Base-by-base conservation (phyloP, 2,329 filamentous ascomycete genomes). In the Clonostachys solani region DNA sequence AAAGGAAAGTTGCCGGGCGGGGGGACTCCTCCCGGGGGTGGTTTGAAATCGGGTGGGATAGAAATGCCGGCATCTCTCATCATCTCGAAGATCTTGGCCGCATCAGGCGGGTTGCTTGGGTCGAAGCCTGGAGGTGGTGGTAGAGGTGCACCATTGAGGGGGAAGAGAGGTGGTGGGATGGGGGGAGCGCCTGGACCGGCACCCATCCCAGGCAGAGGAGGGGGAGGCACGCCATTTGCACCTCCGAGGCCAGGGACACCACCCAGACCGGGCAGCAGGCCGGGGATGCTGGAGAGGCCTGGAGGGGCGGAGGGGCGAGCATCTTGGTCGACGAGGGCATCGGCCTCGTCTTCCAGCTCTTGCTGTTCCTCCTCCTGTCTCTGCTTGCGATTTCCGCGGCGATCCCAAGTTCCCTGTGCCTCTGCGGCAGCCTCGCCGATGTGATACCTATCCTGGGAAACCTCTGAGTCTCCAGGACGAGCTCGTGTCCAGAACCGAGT, bases 401-500 rank as follows among this genome's bases (percentile, higher is more conserved):
- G 83, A 61, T 92, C 91, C 82, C 88, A 96, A 2, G 92, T 96
- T n/a, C 94, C 94, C 64, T 94, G 88, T 0, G 90, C 91, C 69
- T 96, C 92, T 23, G 92, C 92, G 1, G 91, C 92, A 8, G 89
- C 84, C 67, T 96, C 92, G 43, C 94, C 94, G 52, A 97, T 94
- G 62, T 99, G 94, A 65, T 95, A 96, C 49, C 91, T 83, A 68
- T 99, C 94, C 60, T 92, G 91, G 67, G 89, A 80, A 57, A 87
- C 87, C 46, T 87, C 84, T n/a, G 78, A 80, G 55, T 96, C 92
- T 43, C 94, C 94, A 2, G 94, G 94, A 43, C 94, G 78, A 15
- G 90, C 83, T 40, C 94, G 85, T 5, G 92, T 91, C 94, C 94
- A 99, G 72, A 99, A 99, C 43, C 94, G 85, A 3, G 94, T 97